Percentiles rank a stretch among this genome's conserved stretches.
phyloP scores from a whole-genome alignment of 1,284 basidiomycete species.

The Cryptococcus maquisensis region DNA sequence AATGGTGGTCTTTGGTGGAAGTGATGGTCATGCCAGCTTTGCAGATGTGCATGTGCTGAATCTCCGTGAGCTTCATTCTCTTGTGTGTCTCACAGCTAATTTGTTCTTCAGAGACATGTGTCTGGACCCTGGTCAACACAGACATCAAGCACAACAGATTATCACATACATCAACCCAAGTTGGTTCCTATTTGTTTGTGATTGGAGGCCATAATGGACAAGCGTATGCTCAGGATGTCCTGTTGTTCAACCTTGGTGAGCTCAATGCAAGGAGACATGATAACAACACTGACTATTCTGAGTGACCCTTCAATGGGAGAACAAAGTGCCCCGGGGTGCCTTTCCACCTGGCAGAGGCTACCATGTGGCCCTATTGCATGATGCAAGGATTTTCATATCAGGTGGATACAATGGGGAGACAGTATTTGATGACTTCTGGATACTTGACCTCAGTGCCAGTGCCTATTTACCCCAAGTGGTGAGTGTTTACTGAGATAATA shows the following conservation, averaged over 20 bases:
- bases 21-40: slow-evolving; percentile 60
- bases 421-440: slow-evolving; percentile 78
- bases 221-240: slow-evolving; percentile 71
- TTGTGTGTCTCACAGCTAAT: neutral
- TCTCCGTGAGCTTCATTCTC: slow-evolving; percentile 58
- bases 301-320: slow-evolving; percentile 65
- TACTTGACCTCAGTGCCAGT: slow-evolving; percentile 77
- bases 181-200: slow-evolving; percentile 89
- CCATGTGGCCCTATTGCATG: slow-evolving; percentile 66
- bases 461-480: slow-evolving; percentile 86
- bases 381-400: slow-evolving; percentile 77
- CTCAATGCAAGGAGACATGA: neutral
- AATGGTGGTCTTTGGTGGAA: slow-evolving; percentile 49
- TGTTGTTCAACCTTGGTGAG: slow-evolving; percentile 79
- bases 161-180: slow-evolving; percentile 81
- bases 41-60: slow-evolving; percentile 83
- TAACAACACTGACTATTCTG: slow-evolving; percentile 26
- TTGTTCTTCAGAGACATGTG: slow-evolving; percentile 57
- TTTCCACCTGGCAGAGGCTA: slow-evolving; percentile 71
- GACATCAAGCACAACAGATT: slow-evolving; percentile 63
- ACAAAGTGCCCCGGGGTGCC: slow-evolving; percentile 60
- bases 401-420: slow-evolving; percentile 81
- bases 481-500: slow-evolving; percentile 13
- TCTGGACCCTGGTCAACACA: slow-evolving; percentile 65
- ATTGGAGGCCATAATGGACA: slow-evolving; percentile 80